Conservation (phyloP, 345 rosid species). For the Nasturtium officinale region DNA sequence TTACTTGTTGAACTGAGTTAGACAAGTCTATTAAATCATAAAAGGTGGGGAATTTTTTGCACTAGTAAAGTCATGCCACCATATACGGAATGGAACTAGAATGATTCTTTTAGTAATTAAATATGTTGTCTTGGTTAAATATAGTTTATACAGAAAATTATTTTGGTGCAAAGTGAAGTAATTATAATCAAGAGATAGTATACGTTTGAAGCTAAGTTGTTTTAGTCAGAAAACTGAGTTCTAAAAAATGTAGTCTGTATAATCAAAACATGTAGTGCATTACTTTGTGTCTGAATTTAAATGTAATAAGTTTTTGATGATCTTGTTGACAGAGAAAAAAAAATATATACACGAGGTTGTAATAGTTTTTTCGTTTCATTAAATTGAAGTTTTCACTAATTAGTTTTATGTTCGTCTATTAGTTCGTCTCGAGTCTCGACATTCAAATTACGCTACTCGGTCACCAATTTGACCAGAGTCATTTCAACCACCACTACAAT, state of each 20-base stretch:
- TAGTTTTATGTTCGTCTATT: not conserved
- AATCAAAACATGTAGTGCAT: not conserved
- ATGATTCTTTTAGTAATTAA: not conserved
- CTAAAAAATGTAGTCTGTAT: not conserved
- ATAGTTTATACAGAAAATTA: not conserved
- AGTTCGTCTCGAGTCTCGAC: not conserved
- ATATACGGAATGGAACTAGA: conserved; percentile 4
- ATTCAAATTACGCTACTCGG: not conserved
- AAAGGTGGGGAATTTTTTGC: not conserved
- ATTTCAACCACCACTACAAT: not conserved
- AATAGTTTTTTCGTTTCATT: not conserved
- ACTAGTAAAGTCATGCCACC: not conserved
- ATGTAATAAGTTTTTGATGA: too few species aligned
- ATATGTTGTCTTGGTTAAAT: not conserved
- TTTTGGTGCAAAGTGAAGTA: not conserved
- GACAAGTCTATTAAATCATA: not conserved
- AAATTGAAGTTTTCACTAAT: not conserved
- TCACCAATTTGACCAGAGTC: not conserved
- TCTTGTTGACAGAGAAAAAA: too few species aligned
- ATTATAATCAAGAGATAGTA: not conserved
- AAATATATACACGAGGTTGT: not conserved
- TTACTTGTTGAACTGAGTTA: not conserved
- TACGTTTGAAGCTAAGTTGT: not conserved
- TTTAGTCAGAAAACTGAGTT: not conserved
- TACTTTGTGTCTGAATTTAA: not conserved